Base-by-base conservation (phyloP, 768 basidiomycete genomes). In the Pleurotus djamor region DNA sequence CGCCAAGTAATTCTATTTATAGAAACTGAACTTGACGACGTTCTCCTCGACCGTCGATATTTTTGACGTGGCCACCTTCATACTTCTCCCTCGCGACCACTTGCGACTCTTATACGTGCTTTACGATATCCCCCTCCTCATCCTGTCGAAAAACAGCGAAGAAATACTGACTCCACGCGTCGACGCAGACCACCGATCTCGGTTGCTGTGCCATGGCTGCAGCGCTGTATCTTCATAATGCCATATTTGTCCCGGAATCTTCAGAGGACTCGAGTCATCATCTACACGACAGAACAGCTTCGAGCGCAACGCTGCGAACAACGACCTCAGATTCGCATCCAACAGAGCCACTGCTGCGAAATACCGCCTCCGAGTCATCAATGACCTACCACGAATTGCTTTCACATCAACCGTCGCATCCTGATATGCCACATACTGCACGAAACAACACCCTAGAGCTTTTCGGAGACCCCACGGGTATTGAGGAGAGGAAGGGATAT, bases 181-280 rank as follows among this genome's bases (percentile, higher is more conserved):
- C 54, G 37, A 36, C 58, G 52, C 57, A 58, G 59, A 63, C 57
- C 59, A 62, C 59, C 59, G 62, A 51, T 52, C 44, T 64, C 68
- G 64, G 54, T 67, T 64, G 58, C 54, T 60, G 47, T 60, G 51
- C 65, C 58, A 89, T 89, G 87, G 80, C 84, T 41, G 38, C 38
- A 58, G 83, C 83, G 54, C 68, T 86, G 54, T 79, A 81, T 68
- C 77, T 86, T 52, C 85, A 87, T 70, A 80, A 84, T 65, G 74
- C 80, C 35, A 66, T 84, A 57, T 81, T 81, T 69, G 61, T 75
- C 49, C 70, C 75, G 35, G 77, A 78, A 44, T 56, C 67, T 14
- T 57, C 68, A 48, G 68, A 68, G 43, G 50, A 62, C 14, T 54
- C 65, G 28, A 63, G 61, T 43, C 75, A 33, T 70, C 71, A 36